phyloP scores from a whole-genome alignment of 352 stramenopile species.

The Elongisporangium undulatum region DNA sequence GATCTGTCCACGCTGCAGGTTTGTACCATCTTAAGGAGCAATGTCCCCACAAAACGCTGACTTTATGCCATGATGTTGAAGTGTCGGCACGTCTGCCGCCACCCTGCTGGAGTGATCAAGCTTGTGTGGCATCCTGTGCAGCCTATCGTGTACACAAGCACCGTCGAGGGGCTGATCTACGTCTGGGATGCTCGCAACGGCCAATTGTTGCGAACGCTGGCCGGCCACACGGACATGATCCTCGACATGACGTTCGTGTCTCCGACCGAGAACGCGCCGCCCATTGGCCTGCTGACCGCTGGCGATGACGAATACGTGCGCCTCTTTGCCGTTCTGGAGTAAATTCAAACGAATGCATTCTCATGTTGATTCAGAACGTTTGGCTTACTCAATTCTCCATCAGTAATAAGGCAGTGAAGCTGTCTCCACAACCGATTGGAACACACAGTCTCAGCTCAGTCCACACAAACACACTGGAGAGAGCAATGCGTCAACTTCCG shows the following conservation, averaged over 20 bases:
- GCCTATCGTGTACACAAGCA: constrained; percentile 86
- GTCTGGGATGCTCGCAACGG: constrained; percentile 90
- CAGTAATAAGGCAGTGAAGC: no score
- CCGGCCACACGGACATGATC: constrained; percentile 90
- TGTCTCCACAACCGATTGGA: no score
- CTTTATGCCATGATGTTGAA: constrained; percentile 13
- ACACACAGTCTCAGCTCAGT: no score
- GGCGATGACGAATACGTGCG: constrained; percentile 83
- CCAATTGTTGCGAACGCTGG: constrained; percentile 65
- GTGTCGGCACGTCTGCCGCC: constrained; percentile 85
- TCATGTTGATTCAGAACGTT: background rate
- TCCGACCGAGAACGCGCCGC: constrained; percentile 27
- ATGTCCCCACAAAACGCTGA: no score
- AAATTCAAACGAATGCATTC: background rate
- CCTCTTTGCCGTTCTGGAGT: constrained; percentile 42
- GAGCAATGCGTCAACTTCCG: no score
- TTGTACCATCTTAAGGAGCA: constrained; percentile 4
- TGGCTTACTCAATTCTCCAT: no score
- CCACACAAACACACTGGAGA: no score
- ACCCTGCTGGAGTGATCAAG: constrained; percentile 89
- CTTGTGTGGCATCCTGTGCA: constrained; percentile 87
- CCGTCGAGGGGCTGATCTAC: constrained; percentile 87
- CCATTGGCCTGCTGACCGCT: constrained; percentile 64
- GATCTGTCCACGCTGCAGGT: constrained; percentile 88
- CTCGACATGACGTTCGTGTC: constrained; percentile 85